phyloP scores from a whole-genome alignment of 352 stramenopile genomes.

The Aphanomyces invadans region DNA sequence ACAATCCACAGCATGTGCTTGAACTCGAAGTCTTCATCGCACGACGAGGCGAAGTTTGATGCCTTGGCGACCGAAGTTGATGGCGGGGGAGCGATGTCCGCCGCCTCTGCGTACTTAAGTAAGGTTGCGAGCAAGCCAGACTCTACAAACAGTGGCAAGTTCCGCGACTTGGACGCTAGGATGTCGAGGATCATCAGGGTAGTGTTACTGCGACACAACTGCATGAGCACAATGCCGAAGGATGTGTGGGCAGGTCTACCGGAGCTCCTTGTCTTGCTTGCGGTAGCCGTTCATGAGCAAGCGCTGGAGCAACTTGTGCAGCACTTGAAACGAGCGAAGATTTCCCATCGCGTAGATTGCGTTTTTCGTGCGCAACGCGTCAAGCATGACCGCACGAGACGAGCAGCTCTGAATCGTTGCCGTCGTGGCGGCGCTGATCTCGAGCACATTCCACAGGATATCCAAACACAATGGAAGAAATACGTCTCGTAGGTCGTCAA shows the following conservation, averaged over 20 bases:
- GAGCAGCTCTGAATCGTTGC: constrained; percentile 33
- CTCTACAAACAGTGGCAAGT: constrained; percentile 47
- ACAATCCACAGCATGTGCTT: constrained; percentile 71
- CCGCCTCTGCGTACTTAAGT: constrained; percentile 52
- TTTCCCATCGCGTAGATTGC: constrained; percentile 53
- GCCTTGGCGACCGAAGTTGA: constrained; percentile 40
- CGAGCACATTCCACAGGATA: constrained; percentile 68
- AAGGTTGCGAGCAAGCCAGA: constrained; percentile 51
- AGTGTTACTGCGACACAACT: constrained; percentile 34
- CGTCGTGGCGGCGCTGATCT: constrained; percentile 54
- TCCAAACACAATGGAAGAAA: constrained; percentile 58
- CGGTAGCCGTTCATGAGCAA: constrained; percentile 52
- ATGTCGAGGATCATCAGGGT: constrained; percentile 62
- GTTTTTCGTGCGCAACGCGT: constrained; percentile 54
- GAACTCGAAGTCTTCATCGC: constrained; percentile 73
- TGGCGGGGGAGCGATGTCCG: constrained; percentile 34
- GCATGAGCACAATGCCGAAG: neutral
- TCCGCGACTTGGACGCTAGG: constrained; percentile 40
- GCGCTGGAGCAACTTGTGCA: constrained; percentile 51
- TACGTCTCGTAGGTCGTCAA: constrained; percentile 52
- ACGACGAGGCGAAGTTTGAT: constrained; percentile 56
- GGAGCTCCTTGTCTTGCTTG: constrained; percentile 68
- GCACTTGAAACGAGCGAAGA: constrained; percentile 45
- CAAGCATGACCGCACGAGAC: constrained; percentile 49
- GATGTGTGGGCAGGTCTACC: too few species aligned